A percentile compares a stretch with the other conserved stretches of the same genome.
These are phyloP conservation scores for Leccinum olivaceopallidum DNA, from an alignment of 768 basidiomycete species.

Conservation along the genomic window DNA sequence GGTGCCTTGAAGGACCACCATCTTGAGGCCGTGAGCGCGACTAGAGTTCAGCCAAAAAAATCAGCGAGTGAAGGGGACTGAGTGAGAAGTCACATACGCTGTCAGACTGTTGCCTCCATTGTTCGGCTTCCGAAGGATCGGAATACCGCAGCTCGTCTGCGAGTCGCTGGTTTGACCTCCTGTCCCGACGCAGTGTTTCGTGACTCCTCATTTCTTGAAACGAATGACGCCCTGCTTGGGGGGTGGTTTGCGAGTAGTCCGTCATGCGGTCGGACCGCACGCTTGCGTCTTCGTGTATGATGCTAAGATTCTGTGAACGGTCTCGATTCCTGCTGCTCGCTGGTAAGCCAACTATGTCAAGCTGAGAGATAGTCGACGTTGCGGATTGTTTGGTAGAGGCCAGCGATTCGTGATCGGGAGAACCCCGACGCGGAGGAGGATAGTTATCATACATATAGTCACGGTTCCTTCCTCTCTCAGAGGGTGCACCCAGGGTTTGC, in stretches of 20 bases:
- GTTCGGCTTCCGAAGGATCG: conserved; percentile 30
- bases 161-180: conserved; percentile 28
- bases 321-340: conserved; percentile 20
- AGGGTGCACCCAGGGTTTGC: conserved; percentile 16
- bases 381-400: conserved; percentile 31
- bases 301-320: conserved; percentile 26
- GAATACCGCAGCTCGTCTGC: conserved; percentile 39
- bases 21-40: conserved; percentile 18
- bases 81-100: conserved; percentile 15
- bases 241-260: conserved; percentile 25
- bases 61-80: not conserved
- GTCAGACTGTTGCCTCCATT: conserved; percentile 31
- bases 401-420: conserved; percentile 29
- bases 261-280: conserved; percentile 26
- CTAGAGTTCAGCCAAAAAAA: conserved; percentile 9
- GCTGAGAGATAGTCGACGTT: conserved; percentile 34
- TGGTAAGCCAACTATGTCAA: conserved; percentile 33
- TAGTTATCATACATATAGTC: conserved; percentile 28
- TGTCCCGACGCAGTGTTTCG: conserved; percentile 20
- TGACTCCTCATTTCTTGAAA: conserved; percentile 19
- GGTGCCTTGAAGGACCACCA: conserved; percentile 15
- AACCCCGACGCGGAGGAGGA: conserved; percentile 23
- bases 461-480: conserved; percentile 22
- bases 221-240: conserved; percentile 17
- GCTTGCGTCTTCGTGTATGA: conserved; percentile 36